Conservation (phyloP, 1,139 yeast species). For the Nakaseomyces uthaithaninus region DNA sequence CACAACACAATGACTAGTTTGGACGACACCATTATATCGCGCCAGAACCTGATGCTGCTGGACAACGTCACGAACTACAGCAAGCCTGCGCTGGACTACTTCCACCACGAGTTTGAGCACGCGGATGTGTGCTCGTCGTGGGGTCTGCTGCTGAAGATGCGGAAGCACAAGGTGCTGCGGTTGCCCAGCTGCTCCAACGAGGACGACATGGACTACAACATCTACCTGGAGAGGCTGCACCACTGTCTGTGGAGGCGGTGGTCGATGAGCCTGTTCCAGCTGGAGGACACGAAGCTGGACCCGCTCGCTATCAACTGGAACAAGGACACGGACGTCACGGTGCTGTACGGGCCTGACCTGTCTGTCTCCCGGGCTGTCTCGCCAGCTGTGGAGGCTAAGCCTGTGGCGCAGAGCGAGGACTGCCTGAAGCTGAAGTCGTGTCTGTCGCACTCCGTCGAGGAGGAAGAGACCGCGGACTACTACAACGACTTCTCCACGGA, state of each 20-base stretch:
- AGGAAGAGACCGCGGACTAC: slow-evolving; percentile 5
- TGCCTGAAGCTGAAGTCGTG: background rate
- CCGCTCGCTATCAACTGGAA: slow-evolving; percentile 30
- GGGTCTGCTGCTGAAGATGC: slow-evolving; percentile 24
- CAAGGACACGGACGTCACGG: slow-evolving; percentile 29
- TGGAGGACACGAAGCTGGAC: slow-evolving; percentile 16
- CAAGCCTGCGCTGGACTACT: slow-evolving; percentile 28
- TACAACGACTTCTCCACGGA: slow-evolving; percentile 1
- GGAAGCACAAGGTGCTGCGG: slow-evolving; percentile 26
- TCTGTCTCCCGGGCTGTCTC: slow-evolving; percentile 9
- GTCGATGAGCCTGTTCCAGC: slow-evolving; percentile 21
- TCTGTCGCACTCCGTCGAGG: slow-evolving; percentile 1
- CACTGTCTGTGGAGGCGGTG: slow-evolving; percentile 32
- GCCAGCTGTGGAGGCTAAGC: background rate
- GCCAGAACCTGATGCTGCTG: slow-evolving; percentile 26
- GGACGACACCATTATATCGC: slow-evolving; percentile 28
- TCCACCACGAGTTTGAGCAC: slow-evolving; percentile 19
- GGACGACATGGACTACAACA: slow-evolving; percentile 24
- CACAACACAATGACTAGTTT: slow-evolving; percentile 10
- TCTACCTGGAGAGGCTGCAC: slow-evolving; percentile 27
- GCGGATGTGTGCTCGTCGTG: slow-evolving; percentile 22
- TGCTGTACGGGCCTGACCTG: slow-evolving; percentile 30
- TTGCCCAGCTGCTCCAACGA: slow-evolving; percentile 30
- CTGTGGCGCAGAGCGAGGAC: background rate
- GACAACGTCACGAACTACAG: slow-evolving; percentile 29